Percentiles rank a stretch among this genome's conserved stretches.
These are phyloP conservation scores for Agaricus blazei DNA, from an alignment of 768 basidiomycete genomes.

Conservation along the genomic window DNA sequence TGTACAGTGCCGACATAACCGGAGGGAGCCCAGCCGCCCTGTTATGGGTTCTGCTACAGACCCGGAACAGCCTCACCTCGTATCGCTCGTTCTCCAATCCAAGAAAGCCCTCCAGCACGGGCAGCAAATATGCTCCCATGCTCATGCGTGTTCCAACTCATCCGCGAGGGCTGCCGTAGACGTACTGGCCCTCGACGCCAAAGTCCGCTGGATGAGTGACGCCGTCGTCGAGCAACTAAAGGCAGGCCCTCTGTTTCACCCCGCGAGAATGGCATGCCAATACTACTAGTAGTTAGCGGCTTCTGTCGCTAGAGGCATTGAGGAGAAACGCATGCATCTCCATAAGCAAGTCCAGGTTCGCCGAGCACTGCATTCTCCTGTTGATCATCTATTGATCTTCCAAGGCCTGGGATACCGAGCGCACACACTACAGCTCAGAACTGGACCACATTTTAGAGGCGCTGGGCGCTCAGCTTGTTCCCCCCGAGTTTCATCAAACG, in stretches of 20 bases:
- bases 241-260: slow-evolving; percentile 29
- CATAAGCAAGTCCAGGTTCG: slow-evolving; percentile 59
- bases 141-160: slow-evolving; percentile 55
- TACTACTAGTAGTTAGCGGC: slow-evolving; percentile 55
- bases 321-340: slow-evolving; percentile 61
- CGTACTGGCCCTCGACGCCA: slow-evolving; percentile 74
- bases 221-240: slow-evolving; percentile 74
- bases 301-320: slow-evolving; percentile 67
- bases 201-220: slow-evolving; percentile 71
- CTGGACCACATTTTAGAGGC: slow-evolving; percentile 71
- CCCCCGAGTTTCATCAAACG: slow-evolving; percentile 69
- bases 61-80: slow-evolving; percentile 55
- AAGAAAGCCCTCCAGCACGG: slow-evolving; percentile 81
- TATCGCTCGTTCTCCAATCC: slow-evolving; percentile 73
- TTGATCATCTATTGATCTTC: not conserved
- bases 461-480: slow-evolving; percentile 67
- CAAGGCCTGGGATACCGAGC: slow-evolving; percentile 68
- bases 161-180: slow-evolving; percentile 67
- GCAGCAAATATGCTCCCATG: slow-evolving; percentile 66
- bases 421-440: slow-evolving; percentile 53
- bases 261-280: not conserved
- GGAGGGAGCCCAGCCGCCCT: not conserved
- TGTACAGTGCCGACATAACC: not conserved
- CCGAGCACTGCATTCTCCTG: not conserved
- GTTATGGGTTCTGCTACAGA: slow-evolving; percentile 5